phyloP scores from a whole-genome alignment of 2,329 filamentous ascomycete species.

The Neofusicoccum cordaticola region DNA sequence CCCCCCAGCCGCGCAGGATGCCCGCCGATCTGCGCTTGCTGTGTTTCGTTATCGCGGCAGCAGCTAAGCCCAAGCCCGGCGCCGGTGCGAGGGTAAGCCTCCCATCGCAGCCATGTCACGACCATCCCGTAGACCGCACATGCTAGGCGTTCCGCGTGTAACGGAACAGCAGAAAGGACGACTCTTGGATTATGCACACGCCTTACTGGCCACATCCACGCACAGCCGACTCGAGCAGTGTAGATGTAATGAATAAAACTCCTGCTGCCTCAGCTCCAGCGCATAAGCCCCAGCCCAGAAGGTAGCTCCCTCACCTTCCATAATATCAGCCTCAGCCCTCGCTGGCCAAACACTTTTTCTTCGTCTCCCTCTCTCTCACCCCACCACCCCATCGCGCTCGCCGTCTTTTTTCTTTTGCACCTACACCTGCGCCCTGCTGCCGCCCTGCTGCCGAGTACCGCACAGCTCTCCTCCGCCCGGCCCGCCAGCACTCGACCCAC shows the following conservation, averaged over 20 bases:
- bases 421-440: background rate
- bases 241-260: conserved; percentile 17
- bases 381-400: background rate
- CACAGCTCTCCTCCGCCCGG: background rate
- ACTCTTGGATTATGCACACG: conserved; percentile 31
- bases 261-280: conserved; percentile 19
- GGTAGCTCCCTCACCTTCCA: conserved; percentile 10
- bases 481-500: background rate
- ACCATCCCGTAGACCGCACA: conserved; percentile 25
- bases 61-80: conserved; percentile 16
- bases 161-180: conserved; percentile 22
- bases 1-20: background rate
- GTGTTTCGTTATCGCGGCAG: conserved; percentile 17
- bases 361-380: background rate
- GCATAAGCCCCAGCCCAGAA: conserved; percentile 18
- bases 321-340: conserved; percentile 17
- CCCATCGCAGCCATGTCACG: conserved; percentile 19
- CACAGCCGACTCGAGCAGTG: conserved; percentile 2
- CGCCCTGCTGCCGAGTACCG: background rate
- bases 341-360: background rate
- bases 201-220: conserved; percentile 15
- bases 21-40: conserved; percentile 15
- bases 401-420: background rate
- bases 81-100: conserved; percentile 18
- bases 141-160: conserved; percentile 32